Evolutionary conservation across 805 yeast species (phyloP).

Genomic region (Cyberlindnera suaveolens): DNA sequence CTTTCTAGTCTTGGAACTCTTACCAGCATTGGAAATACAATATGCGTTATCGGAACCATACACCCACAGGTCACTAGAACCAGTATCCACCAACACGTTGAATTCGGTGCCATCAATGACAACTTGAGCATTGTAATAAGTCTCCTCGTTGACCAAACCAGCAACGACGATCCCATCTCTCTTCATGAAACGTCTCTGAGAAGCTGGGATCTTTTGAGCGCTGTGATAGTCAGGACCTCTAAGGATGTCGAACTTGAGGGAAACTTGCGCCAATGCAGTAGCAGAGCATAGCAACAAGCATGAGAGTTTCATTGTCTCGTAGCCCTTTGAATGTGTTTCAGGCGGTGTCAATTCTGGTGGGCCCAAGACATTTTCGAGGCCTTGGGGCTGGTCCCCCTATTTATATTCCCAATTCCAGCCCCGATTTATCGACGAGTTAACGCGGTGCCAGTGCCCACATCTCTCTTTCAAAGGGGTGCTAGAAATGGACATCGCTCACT

Average conservation of each 20-base stretch:
- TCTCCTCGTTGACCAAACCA: constrained; percentile 3
- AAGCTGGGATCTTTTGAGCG: background rate
- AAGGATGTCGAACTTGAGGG: constrained; percentile 3
- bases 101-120: constrained; percentile 17
- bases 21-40: constrained; percentile 13
- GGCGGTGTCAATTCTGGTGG: too few species aligned
- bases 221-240: background rate
- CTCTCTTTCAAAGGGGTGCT: too few species aligned
- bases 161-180: constrained; percentile 2
- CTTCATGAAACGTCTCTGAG: background rate
- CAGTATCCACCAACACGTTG: constrained; percentile 29
- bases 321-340: too few species aligned
- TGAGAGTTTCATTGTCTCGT: too few species aligned
- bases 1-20: background rate
- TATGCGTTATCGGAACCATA: constrained; percentile 23
- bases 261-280: constrained; percentile 40
- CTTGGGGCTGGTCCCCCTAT: too few species aligned
- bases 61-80: constrained; percentile 32
- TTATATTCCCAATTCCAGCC: too few species aligned
- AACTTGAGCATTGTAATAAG: constrained; percentile 9
- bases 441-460: too few species aligned
- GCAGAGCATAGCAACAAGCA: background rate
- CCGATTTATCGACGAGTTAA: too few species aligned
- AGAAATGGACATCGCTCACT: too few species aligned
- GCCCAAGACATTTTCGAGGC: too few species aligned